phyloP scores from a whole-genome alignment of 768 basidiomycete species.

The Sutorius australiensis region DNA sequence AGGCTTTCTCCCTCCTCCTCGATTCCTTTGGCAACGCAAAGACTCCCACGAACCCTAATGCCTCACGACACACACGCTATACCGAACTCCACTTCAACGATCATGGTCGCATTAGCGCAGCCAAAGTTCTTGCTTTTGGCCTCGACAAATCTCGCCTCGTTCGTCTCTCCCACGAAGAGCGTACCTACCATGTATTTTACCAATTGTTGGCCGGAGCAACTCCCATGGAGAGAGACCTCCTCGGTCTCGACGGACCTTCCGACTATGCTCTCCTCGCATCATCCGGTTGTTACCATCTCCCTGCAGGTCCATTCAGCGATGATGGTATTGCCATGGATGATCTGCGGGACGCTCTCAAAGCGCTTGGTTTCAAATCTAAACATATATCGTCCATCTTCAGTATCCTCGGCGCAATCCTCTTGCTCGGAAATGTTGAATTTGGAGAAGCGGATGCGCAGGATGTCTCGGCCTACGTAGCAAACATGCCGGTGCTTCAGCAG shows the following conservation, averaged over 20 bases:
- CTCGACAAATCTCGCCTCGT: constrained; percentile 60
- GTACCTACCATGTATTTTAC: constrained; percentile 66
- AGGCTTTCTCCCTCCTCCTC: constrained; percentile 51
- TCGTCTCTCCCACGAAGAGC: constrained; percentile 53
- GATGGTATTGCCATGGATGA: constrained; percentile 58
- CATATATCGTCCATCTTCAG: constrained; percentile 52
- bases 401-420: constrained; percentile 49
- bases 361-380: constrained; percentile 60
- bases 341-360: constrained; percentile 50
- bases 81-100: constrained; percentile 61
- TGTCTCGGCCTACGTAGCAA: constrained; percentile 49
- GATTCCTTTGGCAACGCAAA: constrained; percentile 67
- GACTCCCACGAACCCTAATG: constrained; percentile 58
- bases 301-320: constrained; percentile 59
- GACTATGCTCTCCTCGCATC: constrained; percentile 56
- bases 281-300: constrained; percentile 61
- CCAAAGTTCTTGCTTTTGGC: constrained; percentile 56
- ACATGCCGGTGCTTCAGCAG: constrained; percentile 46
- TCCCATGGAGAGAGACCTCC: constrained; percentile 49
- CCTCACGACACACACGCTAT: constrained; percentile 58
- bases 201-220: constrained; percentile 59
- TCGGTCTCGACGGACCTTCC: constrained; percentile 53
- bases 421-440: constrained; percentile 58
- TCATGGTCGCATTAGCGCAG: constrained; percentile 51
- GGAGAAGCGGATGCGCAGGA: constrained; percentile 51